These are phyloP conservation scores for Eustoma russellianum DNA, from an alignment of 257 asterid species.

Conservation along the genomic window DNA sequence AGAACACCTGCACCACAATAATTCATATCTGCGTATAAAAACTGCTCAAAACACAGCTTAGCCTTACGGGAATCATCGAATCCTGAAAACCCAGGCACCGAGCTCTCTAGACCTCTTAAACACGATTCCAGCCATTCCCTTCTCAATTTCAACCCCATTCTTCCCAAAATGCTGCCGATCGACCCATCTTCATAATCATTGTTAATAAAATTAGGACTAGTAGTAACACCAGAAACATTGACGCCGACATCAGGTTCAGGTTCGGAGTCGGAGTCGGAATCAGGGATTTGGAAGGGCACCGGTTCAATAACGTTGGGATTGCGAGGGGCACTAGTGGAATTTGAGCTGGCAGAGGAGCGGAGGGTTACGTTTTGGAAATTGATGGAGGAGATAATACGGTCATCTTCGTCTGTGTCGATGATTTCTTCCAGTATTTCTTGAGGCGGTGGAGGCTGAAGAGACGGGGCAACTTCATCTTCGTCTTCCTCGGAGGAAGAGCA, in stretches of 20 bases:
- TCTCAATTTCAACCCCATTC: conserved; percentile 49
- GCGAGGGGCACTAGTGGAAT: conserved; percentile 8
- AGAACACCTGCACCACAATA: conserved; percentile 68
- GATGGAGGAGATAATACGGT: conserved; percentile 24
- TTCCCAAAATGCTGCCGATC: conserved; percentile 37
- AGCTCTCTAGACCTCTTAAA: conserved; percentile 37
- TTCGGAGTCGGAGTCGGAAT: conserved; percentile 6
- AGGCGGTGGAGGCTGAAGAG: conserved; percentile 20
- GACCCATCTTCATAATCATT: conserved; percentile 30
- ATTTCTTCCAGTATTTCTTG: conserved; percentile 1
- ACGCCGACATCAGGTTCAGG: background rate
- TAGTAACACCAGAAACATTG: background rate
- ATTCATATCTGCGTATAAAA: conserved; percentile 73
- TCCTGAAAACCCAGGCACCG: conserved; percentile 37
- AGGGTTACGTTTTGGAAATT: conserved; percentile 60
- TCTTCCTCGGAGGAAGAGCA: conserved; percentile 63
- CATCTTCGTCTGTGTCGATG: conserved; percentile 21
- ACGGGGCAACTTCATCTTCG: conserved; percentile 32
- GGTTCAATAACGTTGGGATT: conserved; percentile 7
- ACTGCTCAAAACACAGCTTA: conserved; percentile 69
- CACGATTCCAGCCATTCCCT: conserved; percentile 76
- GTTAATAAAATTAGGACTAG: background rate
- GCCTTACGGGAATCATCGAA: conserved; percentile 54
- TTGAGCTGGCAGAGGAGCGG: conserved; percentile 30
- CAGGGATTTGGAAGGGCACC: conserved; percentile 6